Percentiles rank a stretch among this genome's conserved stretches.
Evolutionary conservation across 1,284 basidiomycete genomes (phyloP).

Genomic region (Vanrija humicola): DNA sequence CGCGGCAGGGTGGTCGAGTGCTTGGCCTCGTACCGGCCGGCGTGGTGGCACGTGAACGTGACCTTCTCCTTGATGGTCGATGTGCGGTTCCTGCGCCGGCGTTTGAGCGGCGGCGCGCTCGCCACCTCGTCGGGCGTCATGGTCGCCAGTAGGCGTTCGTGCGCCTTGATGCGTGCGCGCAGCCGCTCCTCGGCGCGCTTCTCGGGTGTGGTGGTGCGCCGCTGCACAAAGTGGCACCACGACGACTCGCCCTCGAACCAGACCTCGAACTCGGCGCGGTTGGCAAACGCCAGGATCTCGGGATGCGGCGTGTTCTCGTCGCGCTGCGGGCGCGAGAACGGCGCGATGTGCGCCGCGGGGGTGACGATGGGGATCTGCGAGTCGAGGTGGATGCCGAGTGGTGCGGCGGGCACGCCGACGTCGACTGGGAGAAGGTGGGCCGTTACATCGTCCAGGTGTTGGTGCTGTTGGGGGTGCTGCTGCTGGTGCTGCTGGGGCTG

Average conservation of each 20-base stretch:
- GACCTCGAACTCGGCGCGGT: slow-evolving; percentile 28
- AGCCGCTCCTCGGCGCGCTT: slow-evolving; percentile 43
- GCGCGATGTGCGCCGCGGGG: slow-evolving; percentile 20
- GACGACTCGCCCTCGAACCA: slow-evolving; percentile 42
- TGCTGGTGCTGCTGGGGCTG: not conserved
- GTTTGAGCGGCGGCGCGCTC: slow-evolving; percentile 34
- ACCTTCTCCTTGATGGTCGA: slow-evolving; percentile 40
- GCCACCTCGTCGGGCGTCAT: slow-evolving; percentile 39
- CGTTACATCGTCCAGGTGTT: not conserved
- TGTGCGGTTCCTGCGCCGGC: slow-evolving; percentile 34
- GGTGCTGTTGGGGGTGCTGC: not conserved
- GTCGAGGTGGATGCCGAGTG: not conserved
- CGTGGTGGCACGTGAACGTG: slow-evolving; percentile 47
- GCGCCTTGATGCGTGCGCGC: slow-evolving; percentile 36
- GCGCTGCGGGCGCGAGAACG: slow-evolving; percentile 30
- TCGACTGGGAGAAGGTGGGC: not conserved
- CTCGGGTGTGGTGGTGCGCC: slow-evolving; percentile 42
- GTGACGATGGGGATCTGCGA: not conserved
- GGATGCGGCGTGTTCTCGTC: slow-evolving; percentile 35
- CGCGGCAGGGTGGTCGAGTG: slow-evolving; percentile 36
- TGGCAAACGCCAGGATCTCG: slow-evolving; percentile 25
- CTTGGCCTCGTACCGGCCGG: slow-evolving; percentile 39
- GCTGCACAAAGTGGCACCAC: slow-evolving; percentile 49
- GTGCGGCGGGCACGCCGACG: not conserved
- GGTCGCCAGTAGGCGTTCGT: slow-evolving; percentile 28